Evolutionary conservation across 306 rosid genomes (phyloP), one percentile per base, ranked within the genome.

Genomic region (Prunus dulcis): DNA sequence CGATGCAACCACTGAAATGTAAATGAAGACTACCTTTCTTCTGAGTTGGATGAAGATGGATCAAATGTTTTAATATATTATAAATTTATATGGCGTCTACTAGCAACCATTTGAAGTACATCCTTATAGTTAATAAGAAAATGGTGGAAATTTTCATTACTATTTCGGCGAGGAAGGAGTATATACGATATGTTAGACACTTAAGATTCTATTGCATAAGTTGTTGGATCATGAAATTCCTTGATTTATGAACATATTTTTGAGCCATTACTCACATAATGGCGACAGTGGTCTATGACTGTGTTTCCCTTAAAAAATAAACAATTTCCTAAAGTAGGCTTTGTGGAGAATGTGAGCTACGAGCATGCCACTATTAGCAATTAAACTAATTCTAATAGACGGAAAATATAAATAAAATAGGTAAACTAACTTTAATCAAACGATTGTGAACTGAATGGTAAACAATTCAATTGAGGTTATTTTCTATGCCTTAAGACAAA

Each of bases 171-270:
- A 89, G 78, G 83, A 86, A 83, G 68, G 97, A 96, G 82, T 95
- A 83, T 80, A 87, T 91, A 76, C 97, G 84, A 67, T 72, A 86
- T 78, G 87, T 92, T 71, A 86, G 99, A 49, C 98, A 96, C 82
- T 65, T 96, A 82, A 86, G 96, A 83, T 86, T 87, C 52, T 86
- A 88, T 25, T 82, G 98, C 79, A 87, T 84, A 32, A 88, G 96
- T 74, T 93, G 98, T 0, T 97, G 99, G 34, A 89, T 96, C 88
- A 96, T 96, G 99, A 97, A 98, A 20, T 92, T 92, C 85, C 98
- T 96, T 2, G 97, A 32, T 32, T 32, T 32, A 32, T 32, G 34
- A 1, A 6, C 0, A 1, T 32, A 1, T 0, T 32, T 30, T 4
- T 32, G 34, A 4, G 34, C 34, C 34, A 32, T 32, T 32, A 32